A percentile compares a stretch with the other conserved stretches of the same genome.
Conservation (phyloP, 1,139 yeast species). For the Pichia terricola region DNA sequence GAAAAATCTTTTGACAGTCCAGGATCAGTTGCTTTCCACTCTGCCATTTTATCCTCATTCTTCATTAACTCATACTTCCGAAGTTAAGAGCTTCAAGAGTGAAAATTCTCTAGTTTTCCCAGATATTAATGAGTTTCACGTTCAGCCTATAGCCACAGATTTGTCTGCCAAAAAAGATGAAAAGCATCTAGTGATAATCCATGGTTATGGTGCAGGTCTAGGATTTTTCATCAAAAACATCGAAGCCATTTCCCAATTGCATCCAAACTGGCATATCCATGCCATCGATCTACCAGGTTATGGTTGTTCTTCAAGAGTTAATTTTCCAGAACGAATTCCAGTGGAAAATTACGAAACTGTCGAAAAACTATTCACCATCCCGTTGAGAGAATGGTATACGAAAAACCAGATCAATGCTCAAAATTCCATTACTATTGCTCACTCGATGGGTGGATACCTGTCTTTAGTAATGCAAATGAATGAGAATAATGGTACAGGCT, state of each 20-base stretch:
- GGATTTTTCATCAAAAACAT: constrained; percentile 63
- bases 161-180: constrained; percentile 17
- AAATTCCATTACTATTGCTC: constrained; percentile 41
- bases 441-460: constrained; percentile 57
- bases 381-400: constrained; percentile 37
- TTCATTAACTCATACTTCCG: constrained; percentile 21
- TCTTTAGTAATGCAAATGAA: constrained; percentile 32
- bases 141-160: constrained; percentile 30
- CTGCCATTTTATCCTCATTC: constrained; percentile 28
- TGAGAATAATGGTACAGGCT: constrained; percentile 9
- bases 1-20: constrained; percentile 37
- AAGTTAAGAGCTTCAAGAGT: constrained; percentile 25
- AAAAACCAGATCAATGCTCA: constrained; percentile 27
- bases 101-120: constrained; percentile 34
- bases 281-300: constrained; percentile 69
- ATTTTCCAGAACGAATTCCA: constrained; percentile 33
- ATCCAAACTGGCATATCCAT: constrained; percentile 52
- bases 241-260: constrained; percentile 33
- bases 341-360: constrained; percentile 25
- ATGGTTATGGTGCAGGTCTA: constrained; percentile 74
- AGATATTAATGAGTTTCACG: constrained; percentile 55
- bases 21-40: constrained; percentile 35
- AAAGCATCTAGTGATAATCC: constrained; percentile 57
- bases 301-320: constrained; percentile 64
- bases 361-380: constrained; percentile 46